Evolutionary conservation across 2,329 filamentous ascomycete species (phyloP).

Genomic region (Orbilia oligospora): DNA sequence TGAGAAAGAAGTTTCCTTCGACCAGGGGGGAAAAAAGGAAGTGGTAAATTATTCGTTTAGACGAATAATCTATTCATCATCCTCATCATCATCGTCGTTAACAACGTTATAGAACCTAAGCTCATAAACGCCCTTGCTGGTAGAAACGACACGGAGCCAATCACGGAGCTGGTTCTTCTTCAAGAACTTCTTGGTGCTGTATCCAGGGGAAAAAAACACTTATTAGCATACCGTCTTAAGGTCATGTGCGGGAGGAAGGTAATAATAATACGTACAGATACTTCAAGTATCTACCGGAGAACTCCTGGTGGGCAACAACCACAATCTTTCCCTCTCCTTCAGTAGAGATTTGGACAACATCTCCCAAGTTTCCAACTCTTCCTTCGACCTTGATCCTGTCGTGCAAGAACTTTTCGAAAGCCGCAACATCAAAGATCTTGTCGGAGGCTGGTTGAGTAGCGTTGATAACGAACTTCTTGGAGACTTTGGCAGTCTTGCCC

Average conservation of each 20-base stretch:
- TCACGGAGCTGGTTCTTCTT: slow-evolving; percentile 99
- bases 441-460: slow-evolving; percentile 97
- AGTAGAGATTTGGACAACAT: slow-evolving; percentile 90
- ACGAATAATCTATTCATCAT: slow-evolving; percentile 85
- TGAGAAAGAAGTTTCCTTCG: not conserved
- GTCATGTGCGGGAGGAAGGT: not conserved
- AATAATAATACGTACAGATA: slow-evolving; percentile 85
- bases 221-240: not conserved
- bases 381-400: slow-evolving; percentile 99
- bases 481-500: slow-evolving; percentile 79
- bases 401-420: slow-evolving; percentile 99
- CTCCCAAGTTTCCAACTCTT: slow-evolving; percentile 97
- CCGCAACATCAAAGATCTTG: slow-evolving; percentile 99
- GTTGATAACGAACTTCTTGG: slow-evolving; percentile 99
- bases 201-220: not conserved
- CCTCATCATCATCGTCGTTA: slow-evolving; percentile 96
- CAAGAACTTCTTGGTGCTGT: slow-evolving; percentile 99
- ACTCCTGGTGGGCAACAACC: slow-evolving; percentile 96
- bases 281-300: slow-evolving; percentile 99
- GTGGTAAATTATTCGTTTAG: not conserved
- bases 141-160: slow-evolving; percentile 99
- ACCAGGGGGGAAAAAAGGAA: not conserved
- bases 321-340: slow-evolving; percentile 97
- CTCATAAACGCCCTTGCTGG: slow-evolving; percentile 98
- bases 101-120: slow-evolving; percentile 99